Percentiles rank a stretch among this genome's conserved stretches.
phyloP scores from a whole-genome alignment of 345 rosid species.

The Dipteronia sinensis region DNA sequence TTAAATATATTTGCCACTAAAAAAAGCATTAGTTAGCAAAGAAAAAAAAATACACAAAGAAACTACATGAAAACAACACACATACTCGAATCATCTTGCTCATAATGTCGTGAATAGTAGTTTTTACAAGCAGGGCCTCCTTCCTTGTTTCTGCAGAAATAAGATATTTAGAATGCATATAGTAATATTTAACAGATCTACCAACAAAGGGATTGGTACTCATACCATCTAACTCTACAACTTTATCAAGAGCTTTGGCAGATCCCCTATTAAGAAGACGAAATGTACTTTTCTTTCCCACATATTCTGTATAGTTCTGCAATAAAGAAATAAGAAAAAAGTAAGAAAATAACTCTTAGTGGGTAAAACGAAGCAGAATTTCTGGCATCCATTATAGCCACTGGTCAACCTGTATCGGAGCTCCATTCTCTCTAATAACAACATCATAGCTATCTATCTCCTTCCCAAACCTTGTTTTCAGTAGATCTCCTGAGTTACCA shows the following conservation, averaged over 20 bases:
- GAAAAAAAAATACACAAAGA: slow-evolving; percentile 17
- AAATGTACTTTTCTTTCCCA: slow-evolving; percentile 83
- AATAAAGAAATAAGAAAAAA: slow-evolving; percentile 21
- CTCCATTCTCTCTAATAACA: slow-evolving; percentile 91
- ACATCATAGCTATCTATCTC: slow-evolving; percentile 91
- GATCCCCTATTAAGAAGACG: slow-evolving; percentile 96
- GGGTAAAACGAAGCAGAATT: slow-evolving; percentile 11
- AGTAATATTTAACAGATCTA: slow-evolving; percentile 1
- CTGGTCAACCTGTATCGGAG: slow-evolving; percentile 71
- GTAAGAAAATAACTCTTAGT: slow-evolving; percentile 3
- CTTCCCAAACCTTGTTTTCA: slow-evolving; percentile 82
- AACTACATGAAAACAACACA: slow-evolving; percentile 21
- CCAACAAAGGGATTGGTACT: slow-evolving; percentile 13
- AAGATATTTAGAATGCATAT: slow-evolving; percentile 24
- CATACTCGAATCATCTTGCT: slow-evolving; percentile 90
- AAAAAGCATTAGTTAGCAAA: slow-evolving; percentile 2
- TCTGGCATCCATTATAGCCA: slow-evolving; percentile 9
- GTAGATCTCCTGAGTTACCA: slow-evolving; percentile 95
- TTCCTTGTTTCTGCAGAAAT: slow-evolving; percentile 67
- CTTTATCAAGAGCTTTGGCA: slow-evolving; percentile 99
- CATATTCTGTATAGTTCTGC: slow-evolving; percentile 76
- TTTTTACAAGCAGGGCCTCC: slow-evolving; percentile 81
- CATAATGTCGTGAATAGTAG: slow-evolving; percentile 96
- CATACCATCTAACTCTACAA: slow-evolving; percentile 94
- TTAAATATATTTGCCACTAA: not conserved